phyloP scores from a whole-genome alignment of 2,329 filamentous ascomycete genomes.

The Fusarium sp. region DNA sequence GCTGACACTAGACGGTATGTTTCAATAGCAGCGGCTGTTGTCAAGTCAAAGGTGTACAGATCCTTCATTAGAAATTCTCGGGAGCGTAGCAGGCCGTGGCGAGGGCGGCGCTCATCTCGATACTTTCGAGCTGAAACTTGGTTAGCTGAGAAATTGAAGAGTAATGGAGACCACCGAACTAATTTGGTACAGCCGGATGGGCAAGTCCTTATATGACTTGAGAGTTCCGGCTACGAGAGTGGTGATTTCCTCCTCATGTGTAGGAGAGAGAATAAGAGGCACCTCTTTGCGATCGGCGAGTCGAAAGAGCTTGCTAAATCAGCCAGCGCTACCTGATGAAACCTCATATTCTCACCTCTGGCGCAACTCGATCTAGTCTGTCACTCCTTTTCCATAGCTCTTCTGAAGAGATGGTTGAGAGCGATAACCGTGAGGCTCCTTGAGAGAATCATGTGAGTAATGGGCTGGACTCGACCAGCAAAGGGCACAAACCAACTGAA shows the following conservation, averaged over 20 bases:
- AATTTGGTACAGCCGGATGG: slow-evolving; percentile 90
- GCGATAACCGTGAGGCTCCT: slow-evolving; percentile 83
- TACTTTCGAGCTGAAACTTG: slow-evolving; percentile 81
- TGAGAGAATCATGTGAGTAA: slow-evolving; percentile 28
- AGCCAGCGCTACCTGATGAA: slow-evolving; percentile 25
- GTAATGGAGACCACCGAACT: slow-evolving; percentile 57
- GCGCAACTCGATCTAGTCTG: slow-evolving; percentile 76
- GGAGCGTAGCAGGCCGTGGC: slow-evolving; percentile 87
- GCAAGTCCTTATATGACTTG: slow-evolving; percentile 87
- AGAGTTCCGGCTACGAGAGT: slow-evolving; percentile 78
- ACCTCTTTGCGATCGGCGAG: slow-evolving; percentile 83
- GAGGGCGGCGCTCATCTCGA: slow-evolving; percentile 88
- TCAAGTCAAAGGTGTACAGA: slow-evolving; percentile 92
- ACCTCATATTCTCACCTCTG: slow-evolving; percentile 70
- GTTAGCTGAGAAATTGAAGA: slow-evolving; percentile 29
- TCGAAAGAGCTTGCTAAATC: slow-evolving; percentile 74
- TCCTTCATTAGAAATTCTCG: slow-evolving; percentile 99
- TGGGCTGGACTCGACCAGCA: background rate
- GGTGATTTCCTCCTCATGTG: slow-evolving; percentile 97
- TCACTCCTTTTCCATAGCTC: slow-evolving; percentile 86
- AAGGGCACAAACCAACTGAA: slow-evolving; percentile 66
- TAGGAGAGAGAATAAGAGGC: slow-evolving; percentile 85
- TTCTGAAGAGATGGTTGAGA: slow-evolving; percentile 89
- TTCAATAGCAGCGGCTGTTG: slow-evolving; percentile 73
- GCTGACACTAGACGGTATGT: slow-evolving; percentile 82